Evolutionary conservation across 345 rosid genomes (phyloP).

Genomic region (Euphorbia tirucalli): DNA sequence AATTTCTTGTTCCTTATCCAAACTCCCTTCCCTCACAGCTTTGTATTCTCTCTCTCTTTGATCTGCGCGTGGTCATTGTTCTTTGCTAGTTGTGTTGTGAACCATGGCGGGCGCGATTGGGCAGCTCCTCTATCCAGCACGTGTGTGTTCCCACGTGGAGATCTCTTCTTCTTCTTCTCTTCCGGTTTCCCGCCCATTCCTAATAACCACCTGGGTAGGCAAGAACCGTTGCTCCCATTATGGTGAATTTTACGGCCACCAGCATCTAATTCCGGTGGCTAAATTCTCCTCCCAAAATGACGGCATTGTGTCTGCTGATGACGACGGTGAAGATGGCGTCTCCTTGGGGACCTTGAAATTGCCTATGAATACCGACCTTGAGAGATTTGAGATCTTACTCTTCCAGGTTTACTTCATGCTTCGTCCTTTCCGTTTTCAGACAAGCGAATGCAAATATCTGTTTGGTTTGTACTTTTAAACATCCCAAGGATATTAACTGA

Average conservation of each 20-base stretch:
- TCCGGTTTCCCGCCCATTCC: slow-evolving; percentile 1
- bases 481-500: background rate
- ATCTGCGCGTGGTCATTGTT: no score
- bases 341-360: slow-evolving; percentile 82
- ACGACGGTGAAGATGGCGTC: slow-evolving; percentile 55
- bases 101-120: slow-evolving; percentile 25
- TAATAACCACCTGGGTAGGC: background rate
- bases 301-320: slow-evolving; percentile 35
- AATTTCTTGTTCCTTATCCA: slow-evolving; percentile 14
- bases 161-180: background rate
- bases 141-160: slow-evolving; percentile 17
- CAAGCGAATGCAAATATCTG: no score
- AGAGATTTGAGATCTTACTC: slow-evolving; percentile 59
- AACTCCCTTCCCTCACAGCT: background rate
- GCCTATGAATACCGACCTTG: slow-evolving; percentile 58
- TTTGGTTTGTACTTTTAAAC: background rate
- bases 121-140: slow-evolving; percentile 16
- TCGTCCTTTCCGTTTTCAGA: background rate
- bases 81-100: no score
- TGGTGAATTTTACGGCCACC: slow-evolving; percentile 8
- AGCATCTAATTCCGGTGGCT: slow-evolving; percentile 13
- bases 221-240: background rate
- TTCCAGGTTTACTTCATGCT: slow-evolving; percentile 50
- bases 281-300: slow-evolving; percentile 35
- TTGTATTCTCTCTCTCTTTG: background rate